Evolutionary conservation across 352 stramenopile species (phyloP), one percentile per base, ranked within the genome.

Genomic region (Phytophthora quininea): DNA sequence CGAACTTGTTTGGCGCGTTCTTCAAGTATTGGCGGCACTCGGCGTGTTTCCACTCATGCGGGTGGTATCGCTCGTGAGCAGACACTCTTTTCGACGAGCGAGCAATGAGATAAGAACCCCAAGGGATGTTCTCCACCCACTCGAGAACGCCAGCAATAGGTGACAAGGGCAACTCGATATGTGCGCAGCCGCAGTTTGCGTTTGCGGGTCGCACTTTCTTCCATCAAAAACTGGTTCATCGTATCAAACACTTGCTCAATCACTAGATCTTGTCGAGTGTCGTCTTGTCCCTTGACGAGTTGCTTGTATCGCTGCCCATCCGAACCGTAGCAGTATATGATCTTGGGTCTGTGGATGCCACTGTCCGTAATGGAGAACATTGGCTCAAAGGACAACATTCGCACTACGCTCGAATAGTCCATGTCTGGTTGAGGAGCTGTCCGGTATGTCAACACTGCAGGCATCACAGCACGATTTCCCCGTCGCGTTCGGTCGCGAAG

Each of bases 271-370:
- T 95, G 88, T 9, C 89, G 74, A 32, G 82, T 96, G 55, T 96
- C 89, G 51, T 96, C 86, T 57, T 95, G 91, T 29, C 94, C 96
- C 73, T 99, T 99, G 14, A 99, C 96, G 4, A 99, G 75, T 73
- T 99, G 97, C 61, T 97, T 97, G 74, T 97, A 98, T 10, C 73
- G 77, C 10, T 77, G 54, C 2, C 97, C 97, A 80, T 98, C 93
- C 7, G 89, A 96, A 19, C 97, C 98, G 48, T 95, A 83, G 73
- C 97, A 99, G 55, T 93, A 92, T 24, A 99, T 90, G 66, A 99
- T 99, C 83, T 99, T 99, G 0, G 97, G 97, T 27, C 96, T 79
- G 77, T 98, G 92, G 43, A 99, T 91, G 14, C 98, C 98, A 33
- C 86, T 98, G 31, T 97, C 94, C 10, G 97, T 98, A 57, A 99